A percentile compares a stretch with the other conserved stretches of the same genome.
Conservation (phyloP, 2,329 filamentous ascomycete genomes). For the Diaporthe sp. region DNA sequence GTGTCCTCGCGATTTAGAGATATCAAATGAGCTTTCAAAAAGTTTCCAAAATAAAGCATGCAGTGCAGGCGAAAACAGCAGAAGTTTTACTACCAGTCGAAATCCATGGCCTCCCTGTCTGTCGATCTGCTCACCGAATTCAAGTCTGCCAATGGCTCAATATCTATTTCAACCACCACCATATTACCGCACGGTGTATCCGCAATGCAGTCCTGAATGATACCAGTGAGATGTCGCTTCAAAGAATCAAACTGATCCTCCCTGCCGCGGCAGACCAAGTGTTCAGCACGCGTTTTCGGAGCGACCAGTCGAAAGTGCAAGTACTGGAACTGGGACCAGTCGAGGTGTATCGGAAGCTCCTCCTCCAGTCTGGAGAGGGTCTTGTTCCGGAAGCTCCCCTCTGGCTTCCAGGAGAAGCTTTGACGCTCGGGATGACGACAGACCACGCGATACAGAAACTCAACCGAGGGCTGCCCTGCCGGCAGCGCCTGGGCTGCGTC, state of each 20-base stretch:
- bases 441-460: not conserved
- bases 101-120: not conserved
- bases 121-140: not conserved
- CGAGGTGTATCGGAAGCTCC: not conserved
- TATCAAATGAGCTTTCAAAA: too few species aligned
- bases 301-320: not conserved
- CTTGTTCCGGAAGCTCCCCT: not conserved
- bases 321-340: not conserved
- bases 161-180: not conserved
- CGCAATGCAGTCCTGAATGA: not conserved
- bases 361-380: not conserved
- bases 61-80: not conserved
- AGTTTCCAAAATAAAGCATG: too few species aligned
- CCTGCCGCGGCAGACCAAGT: not conserved
- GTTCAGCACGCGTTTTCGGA: not conserved
- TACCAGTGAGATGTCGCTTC: not conserved
- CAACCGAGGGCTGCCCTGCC: not conserved
- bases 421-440: not conserved
- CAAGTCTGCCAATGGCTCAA: not conserved
- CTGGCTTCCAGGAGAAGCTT: not conserved
- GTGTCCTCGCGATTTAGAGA: too few species aligned
- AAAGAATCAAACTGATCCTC: not conserved
- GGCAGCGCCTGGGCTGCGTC: not conserved
- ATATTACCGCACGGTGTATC: not conserved
- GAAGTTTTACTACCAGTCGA: not conserved